A percentile compares a stretch with the other conserved stretches of the same genome.
Conservation (phyloP, 148 eudicot genomes). For the Arbutus unedo region DNA sequence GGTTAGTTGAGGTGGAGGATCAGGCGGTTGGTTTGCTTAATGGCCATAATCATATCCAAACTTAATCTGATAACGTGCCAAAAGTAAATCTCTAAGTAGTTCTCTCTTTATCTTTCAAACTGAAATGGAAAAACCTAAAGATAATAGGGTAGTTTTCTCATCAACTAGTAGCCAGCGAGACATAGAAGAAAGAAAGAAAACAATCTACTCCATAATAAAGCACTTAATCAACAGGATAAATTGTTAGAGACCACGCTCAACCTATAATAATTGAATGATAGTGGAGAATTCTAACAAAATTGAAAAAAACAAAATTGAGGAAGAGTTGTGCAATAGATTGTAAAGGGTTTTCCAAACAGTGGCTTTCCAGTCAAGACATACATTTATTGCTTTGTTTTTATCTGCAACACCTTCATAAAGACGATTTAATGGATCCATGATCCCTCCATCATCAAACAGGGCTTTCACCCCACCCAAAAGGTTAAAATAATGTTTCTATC, state of each 20-base stretch:
- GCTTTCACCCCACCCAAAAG: not conserved
- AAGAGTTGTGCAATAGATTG: not conserved
- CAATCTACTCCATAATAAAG: not conserved
- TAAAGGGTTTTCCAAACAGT: too few species aligned
- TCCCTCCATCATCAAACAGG: not conserved
- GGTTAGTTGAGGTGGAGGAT: too few species aligned
- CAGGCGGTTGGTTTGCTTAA: too few species aligned
- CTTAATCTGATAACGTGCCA: too few species aligned
- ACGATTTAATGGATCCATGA: not conserved
- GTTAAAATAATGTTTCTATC: not conserved
- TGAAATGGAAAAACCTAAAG: too few species aligned
- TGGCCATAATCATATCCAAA: too few species aligned
- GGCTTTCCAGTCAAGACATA: not conserved
- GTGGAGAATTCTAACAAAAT: not conserved
- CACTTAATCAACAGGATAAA: not conserved
- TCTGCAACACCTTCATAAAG: not conserved
- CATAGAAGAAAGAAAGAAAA: not conserved
- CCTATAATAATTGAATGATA: not conserved
- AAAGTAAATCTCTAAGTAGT: too few species aligned
- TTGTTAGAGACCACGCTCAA: not conserved
- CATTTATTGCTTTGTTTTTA: not conserved
- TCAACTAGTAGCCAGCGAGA: constrained; percentile 8
- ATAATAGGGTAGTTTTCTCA: not conserved
- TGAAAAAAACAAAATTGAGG: not conserved
- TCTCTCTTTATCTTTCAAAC: too few species aligned